Conservation (phyloP, 2,329 filamentous ascomycete species). For the Thielaviopsis ethacetica region DNA sequence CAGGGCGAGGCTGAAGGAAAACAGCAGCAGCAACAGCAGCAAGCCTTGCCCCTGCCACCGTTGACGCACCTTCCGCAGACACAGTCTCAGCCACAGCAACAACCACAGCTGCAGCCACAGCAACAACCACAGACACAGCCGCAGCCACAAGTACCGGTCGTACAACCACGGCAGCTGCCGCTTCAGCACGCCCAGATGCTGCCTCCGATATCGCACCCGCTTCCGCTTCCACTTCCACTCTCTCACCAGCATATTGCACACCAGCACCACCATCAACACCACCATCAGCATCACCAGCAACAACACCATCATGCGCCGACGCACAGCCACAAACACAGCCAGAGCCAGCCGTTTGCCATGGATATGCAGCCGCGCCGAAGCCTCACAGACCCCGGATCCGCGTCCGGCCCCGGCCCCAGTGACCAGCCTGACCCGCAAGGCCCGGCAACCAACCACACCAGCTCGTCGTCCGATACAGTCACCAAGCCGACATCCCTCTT, state of each 20-base stretch:
- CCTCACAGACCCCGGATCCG: not conserved
- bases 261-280: not conserved
- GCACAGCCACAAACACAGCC: not conserved
- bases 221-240: not conserved
- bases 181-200: too few species aligned
- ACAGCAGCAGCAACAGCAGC: not conserved
- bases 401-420: constrained; percentile 4
- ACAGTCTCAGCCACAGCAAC: too few species aligned
- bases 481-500: constrained; percentile 16
- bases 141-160: not conserved
- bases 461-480: constrained; percentile 2
- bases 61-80: not conserved
- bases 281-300: not conserved
- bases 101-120: too few species aligned
- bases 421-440: constrained; percentile 2
- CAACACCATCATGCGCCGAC: not conserved
- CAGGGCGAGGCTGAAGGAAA: not conserved
- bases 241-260: not conserved
- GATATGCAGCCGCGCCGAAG: not conserved
- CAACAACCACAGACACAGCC: not conserved
- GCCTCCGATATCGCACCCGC: too few species aligned
- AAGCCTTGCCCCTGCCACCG: not conserved
- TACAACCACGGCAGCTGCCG: not conserved
- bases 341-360: not conserved
- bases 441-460: constrained; percentile 4